Conservation (phyloP, 441 rosid genomes). For the Eugenia klotzschiana region DNA sequence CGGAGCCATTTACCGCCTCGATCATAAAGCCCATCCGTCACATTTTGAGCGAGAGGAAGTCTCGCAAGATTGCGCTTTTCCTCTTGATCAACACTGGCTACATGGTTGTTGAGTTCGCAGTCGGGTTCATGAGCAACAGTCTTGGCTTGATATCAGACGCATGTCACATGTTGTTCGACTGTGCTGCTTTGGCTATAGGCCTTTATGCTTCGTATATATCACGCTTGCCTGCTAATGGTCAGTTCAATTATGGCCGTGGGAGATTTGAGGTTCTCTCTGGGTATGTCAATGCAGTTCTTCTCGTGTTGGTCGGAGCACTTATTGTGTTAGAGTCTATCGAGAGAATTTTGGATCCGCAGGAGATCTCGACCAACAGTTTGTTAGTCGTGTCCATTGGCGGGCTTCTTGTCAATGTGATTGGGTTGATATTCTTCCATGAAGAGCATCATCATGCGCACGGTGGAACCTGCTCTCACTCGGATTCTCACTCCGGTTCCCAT, state of each 20-base stretch:
- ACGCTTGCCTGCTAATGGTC: slow-evolving; percentile 71
- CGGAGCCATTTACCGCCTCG: slow-evolving; percentile 36
- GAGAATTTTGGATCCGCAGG: slow-evolving; percentile 90
- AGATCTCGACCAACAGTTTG: slow-evolving; percentile 76
- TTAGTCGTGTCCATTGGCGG: slow-evolving; percentile 80
- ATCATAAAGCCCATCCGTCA: slow-evolving; percentile 67
- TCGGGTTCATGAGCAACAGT: slow-evolving; percentile 93
- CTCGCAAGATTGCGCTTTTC: slow-evolving; percentile 87
- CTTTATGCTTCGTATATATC: slow-evolving; percentile 86
- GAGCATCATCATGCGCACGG: slow-evolving; percentile 99
- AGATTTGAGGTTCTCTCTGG: slow-evolving; percentile 92
- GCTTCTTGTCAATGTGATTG: slow-evolving; percentile 66
- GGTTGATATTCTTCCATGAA: slow-evolving; percentile 87
- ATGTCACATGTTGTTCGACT: slow-evolving; percentile 95
- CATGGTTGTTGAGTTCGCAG: slow-evolving; percentile 86
- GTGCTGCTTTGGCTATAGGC: slow-evolving; percentile 92
- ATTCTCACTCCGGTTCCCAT: slow-evolving; percentile 24
- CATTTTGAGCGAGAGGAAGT: slow-evolving; percentile 83
- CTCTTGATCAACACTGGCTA: slow-evolving; percentile 75
- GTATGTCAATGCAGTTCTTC: slow-evolving; percentile 79
- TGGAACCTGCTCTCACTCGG: slow-evolving; percentile 54
- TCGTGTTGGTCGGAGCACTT: slow-evolving; percentile 78
- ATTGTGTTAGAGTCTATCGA: slow-evolving; percentile 87
- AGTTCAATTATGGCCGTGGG: slow-evolving; percentile 90
- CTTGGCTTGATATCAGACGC: slow-evolving; percentile 94